These are phyloP conservation scores for Saturnispora halmiae DNA, from an alignment of 805 yeast species.

Conservation along the genomic window DNA sequence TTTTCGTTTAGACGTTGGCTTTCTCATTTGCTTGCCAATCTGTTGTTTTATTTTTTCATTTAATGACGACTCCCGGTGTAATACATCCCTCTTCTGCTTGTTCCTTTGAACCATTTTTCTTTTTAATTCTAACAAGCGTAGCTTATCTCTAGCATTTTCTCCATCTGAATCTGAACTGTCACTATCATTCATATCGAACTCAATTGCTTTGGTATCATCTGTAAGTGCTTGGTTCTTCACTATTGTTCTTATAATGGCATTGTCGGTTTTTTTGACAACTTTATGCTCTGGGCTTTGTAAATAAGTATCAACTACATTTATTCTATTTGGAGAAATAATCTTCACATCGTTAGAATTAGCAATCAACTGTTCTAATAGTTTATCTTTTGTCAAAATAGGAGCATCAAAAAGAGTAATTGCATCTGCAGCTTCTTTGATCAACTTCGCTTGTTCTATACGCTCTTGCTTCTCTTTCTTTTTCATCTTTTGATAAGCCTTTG, in stretches of 20 bases:
- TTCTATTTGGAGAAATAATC: background rate
- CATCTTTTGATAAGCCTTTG: background rate
- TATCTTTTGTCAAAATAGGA: constrained; percentile 14
- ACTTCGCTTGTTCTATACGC: constrained; percentile 5
- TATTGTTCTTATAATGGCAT: background rate
- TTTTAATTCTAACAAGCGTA: constrained; percentile 11
- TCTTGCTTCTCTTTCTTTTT: constrained; percentile 5
- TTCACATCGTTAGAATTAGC: background rate
- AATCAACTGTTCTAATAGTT: constrained; percentile 8
- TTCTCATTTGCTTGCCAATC: background rate
- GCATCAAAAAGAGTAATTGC: constrained; percentile 17
- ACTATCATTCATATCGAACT: constrained; percentile 5
- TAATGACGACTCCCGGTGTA: constrained; percentile 6
- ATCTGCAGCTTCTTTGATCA: constrained; percentile 12
- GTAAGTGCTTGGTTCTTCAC: background rate
- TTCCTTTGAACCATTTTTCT: constrained; percentile 10
- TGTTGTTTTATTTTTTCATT: constrained; percentile 10
- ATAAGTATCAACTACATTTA: constrained; percentile 1
- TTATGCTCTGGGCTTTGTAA: constrained; percentile 2
- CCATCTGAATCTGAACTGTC: constrained; percentile 4
- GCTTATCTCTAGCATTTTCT: constrained; percentile 3
- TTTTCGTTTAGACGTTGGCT: background rate
- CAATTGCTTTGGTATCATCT: constrained; percentile 2
- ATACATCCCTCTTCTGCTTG: constrained; percentile 3
- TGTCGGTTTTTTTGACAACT: background rate